Base-by-base conservation (phyloP, 1,284 basidiomycete species). In the Neolentinus lepideus region DNA sequence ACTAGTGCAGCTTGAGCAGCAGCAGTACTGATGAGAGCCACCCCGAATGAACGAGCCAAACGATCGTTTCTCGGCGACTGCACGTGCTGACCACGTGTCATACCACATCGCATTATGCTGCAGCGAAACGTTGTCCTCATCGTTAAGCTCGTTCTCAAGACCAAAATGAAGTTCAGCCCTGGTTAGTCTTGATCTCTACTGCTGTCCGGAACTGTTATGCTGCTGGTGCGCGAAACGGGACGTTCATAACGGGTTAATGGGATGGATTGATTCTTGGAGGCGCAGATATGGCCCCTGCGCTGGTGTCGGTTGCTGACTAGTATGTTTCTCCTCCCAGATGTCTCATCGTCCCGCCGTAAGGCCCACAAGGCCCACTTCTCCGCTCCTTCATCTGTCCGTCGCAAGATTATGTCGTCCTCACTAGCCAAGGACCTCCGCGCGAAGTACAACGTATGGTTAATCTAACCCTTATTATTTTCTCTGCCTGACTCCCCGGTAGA, bases 331-430 rank as follows among this genome's bases (percentile, higher is more conserved):
- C 58, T 57, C 61, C 29, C 66, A 92, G 91, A 90, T 71, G 81
- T 88, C 68, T 90, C 90, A 63, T 91, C 89, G 62, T 92, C 90
- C 71, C 88, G 93, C 71, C 92, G 95, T 83, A 97, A 96, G 85
- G 85, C 88, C 70, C 92, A 93, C 79, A 96, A 96, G 85, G 91
- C 90, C 66, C 95, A 98, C 84, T 97, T 97, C 75, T 79, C 79
- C 59, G 94, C 94, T 54, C 90, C 95, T 59, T 97, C 94, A 54
- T 92, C 90, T 56, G 78, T 94, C 67, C 92, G 95, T 73, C 88
- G 96, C 75, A 96, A 94, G 81, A 94, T 98, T 69, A 97, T 99
- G 94, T 94, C 92, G 65, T 93, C 95, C 60, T 81, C 94, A 57
- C 85, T 99, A 61, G 90, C 91, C 65, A 98, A 98, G 83, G 96